These are phyloP conservation scores for Dendrostoma leiphaemia DNA, from an alignment of 2,329 filamentous ascomycete species.

Conservation along the genomic window DNA sequence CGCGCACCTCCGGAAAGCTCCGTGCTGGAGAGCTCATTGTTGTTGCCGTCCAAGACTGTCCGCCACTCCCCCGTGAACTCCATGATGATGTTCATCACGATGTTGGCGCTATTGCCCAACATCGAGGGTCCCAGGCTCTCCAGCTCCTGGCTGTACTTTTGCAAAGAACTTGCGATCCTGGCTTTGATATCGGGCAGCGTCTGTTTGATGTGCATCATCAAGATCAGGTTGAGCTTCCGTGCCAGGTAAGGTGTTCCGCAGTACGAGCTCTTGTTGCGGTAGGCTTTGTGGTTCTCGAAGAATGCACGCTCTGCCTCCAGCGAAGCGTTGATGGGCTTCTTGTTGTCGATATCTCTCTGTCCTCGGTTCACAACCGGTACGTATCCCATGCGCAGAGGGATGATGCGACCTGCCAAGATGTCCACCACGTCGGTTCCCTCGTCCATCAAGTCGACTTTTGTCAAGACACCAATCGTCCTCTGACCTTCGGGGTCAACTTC, in stretches of 20 bases:
- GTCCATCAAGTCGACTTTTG: slow-evolving; percentile 97
- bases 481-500: slow-evolving; percentile 95
- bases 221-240: slow-evolving; percentile 93
- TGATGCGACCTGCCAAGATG: slow-evolving; percentile 96
- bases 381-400: slow-evolving; percentile 90
- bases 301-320: slow-evolving; percentile 94
- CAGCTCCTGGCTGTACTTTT: slow-evolving; percentile 86
- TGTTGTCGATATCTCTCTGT: slow-evolving; percentile 97
- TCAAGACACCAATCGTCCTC: slow-evolving; percentile 93
- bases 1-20: slow-evolving; percentile 95
- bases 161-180: slow-evolving; percentile 87
- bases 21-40: slow-evolving; percentile 88
- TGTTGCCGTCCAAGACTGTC: slow-evolving; percentile 93
- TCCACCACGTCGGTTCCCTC: slow-evolving; percentile 97
- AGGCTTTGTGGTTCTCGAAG: slow-evolving; percentile 98
- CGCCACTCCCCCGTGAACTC: slow-evolving; percentile 98
- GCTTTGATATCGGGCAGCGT: slow-evolving; percentile 98
- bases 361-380: slow-evolving; percentile 96
- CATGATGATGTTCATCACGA: slow-evolving; percentile 97
- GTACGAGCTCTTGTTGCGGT: slow-evolving; percentile 97
- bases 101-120: slow-evolving; percentile 93
- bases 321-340: slow-evolving; percentile 87
- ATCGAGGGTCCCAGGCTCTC: slow-evolving; percentile 85
- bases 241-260: slow-evolving; percentile 97
- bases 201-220: slow-evolving; percentile 99